Evolutionary conservation across 2,329 filamentous ascomycete genomes (phyloP), one percentile per base, ranked within the genome.

Genomic region (Colletotrichum falcatum): DNA sequence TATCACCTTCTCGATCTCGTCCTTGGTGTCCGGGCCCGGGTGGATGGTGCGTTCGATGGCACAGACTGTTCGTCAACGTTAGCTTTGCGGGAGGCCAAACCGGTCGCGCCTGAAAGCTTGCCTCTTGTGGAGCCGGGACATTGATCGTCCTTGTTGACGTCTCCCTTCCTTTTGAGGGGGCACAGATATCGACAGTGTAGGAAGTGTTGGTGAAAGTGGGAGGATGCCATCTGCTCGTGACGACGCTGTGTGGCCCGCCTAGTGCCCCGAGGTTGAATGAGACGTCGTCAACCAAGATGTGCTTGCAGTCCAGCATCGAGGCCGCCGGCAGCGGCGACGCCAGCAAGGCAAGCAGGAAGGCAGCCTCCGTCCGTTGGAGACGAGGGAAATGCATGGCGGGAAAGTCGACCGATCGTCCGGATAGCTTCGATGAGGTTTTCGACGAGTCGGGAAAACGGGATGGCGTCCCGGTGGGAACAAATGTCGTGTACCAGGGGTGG

Each of bases 161-260:
- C 87, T 53, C 88, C 88, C 60, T 85, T 87, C 78, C 88, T 87
- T 79, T 88, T 88, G 73, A 97, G 82, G 8, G 88, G 85, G 84
- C 81, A 82, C 94, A 97, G 59, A 97, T 85, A 76, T 97, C 92
- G 67, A 97, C 78, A 0, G 93, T 95, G 80, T 94, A 97, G 53
- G 93, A 95, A 33, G 90, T 94, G 79, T 96, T 96, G 71, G 84
- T 85, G 35, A 88, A 83, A 20, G 84, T 84, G 20, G 84, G 86
- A 26, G 86, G 85, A 42, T 86, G 80, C 73, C 85, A 83, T 74
- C 84, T 84, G 76, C 83, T 84, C 59, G 88, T 88, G 65, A 93
- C 86, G 46, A 94, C 90, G 0, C 90, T 88, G 78, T 92, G 91
- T 42, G 91, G 90, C 1, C 92, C 93, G 7, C 82, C 84, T 9